Base-by-base conservation (phyloP, 768 basidiomycete species). In the Dioszegia hungarica region DNA sequence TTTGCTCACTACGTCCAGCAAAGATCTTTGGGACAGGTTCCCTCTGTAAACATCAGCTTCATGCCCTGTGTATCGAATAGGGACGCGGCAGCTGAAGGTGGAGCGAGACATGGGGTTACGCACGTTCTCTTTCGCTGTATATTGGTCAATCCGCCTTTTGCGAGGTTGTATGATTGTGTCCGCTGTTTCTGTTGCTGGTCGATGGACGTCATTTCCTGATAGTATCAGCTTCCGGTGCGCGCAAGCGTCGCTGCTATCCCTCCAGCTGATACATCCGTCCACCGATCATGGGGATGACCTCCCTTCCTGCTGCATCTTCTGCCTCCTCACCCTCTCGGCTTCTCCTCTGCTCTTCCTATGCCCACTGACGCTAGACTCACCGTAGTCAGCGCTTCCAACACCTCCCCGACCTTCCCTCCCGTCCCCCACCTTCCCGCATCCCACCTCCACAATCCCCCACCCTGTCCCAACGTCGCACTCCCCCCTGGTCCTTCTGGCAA, bases 91-190 rank as follows among this genome's bases (percentile, higher is more conserved):
- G n/a, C 34, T 28, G 38, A 36, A 44, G 46, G 20, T 40, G 3
- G 24, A 31, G 1, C n/a, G n/a, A 28, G 15, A 27, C 24, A n/a
- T 20, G 19, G 24, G 10, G 19, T 43, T 57, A 72, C 82, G 55
- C 72, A 94, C 93, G 84, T 85, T 80, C 89, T 88, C 84, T 91
- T 98, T 65, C 95, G 85, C 72, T 94, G 90, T 82, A 98, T 85
- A 70, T 90, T 87, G 3, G 85, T 83, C 48, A 98, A 80, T 44
- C 89, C 86, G 0, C 94, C 94, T 76, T 99, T 99, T 46, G 90
- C 88, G 12, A 94, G 79, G 72, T 92, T 93, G 77, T 99, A 99
- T 71, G 85, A 86, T 66, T 86, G 88, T 37, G 91, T 78, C 77
- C 95, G 97, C 38, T 84, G 80, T 79, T 94, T 94, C 83, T 95